Conservation (phyloP, 331 rosid genomes). For the Malus hybrid region DNA sequence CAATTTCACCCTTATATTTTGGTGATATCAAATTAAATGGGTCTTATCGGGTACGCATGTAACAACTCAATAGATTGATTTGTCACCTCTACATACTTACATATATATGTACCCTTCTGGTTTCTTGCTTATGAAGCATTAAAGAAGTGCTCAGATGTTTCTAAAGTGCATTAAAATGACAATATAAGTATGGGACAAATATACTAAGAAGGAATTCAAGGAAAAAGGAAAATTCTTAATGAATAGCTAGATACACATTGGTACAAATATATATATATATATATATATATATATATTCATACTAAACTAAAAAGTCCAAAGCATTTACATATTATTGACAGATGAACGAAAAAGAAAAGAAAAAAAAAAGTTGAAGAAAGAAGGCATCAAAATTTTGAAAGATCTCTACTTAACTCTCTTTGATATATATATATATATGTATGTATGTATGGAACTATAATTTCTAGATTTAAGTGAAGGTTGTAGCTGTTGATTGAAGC, state of each 20-base stretch:
- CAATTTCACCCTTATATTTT: too few relatives aligned
- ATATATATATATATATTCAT: background rate
- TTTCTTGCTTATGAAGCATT: too few relatives aligned
- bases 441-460: background rate
- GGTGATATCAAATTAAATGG: too few relatives aligned
- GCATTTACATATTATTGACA: background rate
- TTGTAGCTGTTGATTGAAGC: conserved; percentile 33
- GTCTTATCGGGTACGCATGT: too few relatives aligned
- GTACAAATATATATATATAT: background rate
- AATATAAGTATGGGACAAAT: background rate
- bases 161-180: background rate
- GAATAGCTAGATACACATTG: background rate
- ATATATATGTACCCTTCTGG: too few relatives aligned
- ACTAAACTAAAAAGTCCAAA: background rate
- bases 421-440: background rate
- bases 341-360: background rate
- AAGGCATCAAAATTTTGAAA: background rate
- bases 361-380: background rate
- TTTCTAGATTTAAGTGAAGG: background rate
- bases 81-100: too few relatives aligned
- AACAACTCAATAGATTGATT: too few relatives aligned
- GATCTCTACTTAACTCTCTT: background rate
- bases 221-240: background rate
- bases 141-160: too few relatives aligned
- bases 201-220: background rate